Base-by-base conservation (phyloP, 495 filamentous ascomycete genomes). In the Hypoxylon crocopeplum region DNA sequence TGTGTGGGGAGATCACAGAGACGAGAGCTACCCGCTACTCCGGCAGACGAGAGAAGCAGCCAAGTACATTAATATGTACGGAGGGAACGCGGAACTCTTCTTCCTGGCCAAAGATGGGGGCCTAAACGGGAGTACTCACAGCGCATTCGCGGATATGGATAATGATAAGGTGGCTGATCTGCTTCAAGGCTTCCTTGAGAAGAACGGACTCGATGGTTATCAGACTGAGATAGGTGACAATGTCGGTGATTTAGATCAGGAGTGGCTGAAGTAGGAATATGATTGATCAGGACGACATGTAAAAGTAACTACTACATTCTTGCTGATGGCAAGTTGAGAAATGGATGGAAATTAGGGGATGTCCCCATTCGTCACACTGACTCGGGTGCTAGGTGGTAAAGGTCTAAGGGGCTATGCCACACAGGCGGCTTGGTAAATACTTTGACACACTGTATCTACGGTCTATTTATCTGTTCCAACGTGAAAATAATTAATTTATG, bases 1-100 rank as follows among this genome's bases (percentile, higher is more conserved):
- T 50, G 67, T 81, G 7, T 81, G 75, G 70, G 77, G 75, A 1
- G 78, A 79, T 22, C 74, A 81, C 47, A 56, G 75, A 13, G 30
- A 61, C n/a, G 73, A 78, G 42, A 66, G 48, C 12, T 72, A 36
- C 11, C 42, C 48, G 1, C 68, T 67, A 27, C 62, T 76, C 7
- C 15, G 25, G 36, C 67, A 79, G 56, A 65, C 68, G 13, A 57
- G 69, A 33, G 59, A 52, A 15, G 66, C 61, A 4, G 77, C 73
- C 7, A 62, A 67, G 42, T 50, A 74, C 19, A 79, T 79, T 36
- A 81, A 81, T 60, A 37, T 62, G 44, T 78, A 77, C 46, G 78
- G 77, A 7, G 78, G 78, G 0, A 77, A 81, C 42, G 77, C 77
- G 4, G 19, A 73, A 38, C 68, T 81, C 5, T 48, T 81, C 21